Evolutionary conservation across 192 early-diverging fungal genomes (phyloP), one percentile per base, ranked within the genome.

Genomic region (Oehlia diaphana): DNA sequence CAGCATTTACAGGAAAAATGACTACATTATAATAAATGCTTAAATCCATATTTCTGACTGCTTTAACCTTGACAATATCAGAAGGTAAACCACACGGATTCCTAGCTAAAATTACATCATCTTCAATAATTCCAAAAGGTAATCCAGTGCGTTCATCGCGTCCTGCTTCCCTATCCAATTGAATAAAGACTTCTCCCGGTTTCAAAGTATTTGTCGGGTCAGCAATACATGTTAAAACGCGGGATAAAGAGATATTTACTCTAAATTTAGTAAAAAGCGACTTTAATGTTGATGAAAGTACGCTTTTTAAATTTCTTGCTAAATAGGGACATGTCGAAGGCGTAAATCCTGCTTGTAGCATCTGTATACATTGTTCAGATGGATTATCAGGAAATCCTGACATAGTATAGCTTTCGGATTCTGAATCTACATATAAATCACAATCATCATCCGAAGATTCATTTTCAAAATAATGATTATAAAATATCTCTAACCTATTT

Each of bases 341-440:
- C 2, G 73, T 82, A 69, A 85, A 85, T 4, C 84, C 84, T 39
- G 84, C 72, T 63, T 82, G 76, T 26, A 85, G 26, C 50, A 85
- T 72, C 21, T 82, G 74, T 3, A 85, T 50, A 8, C 71, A 49
- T 4, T 26, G 39, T 67, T 85, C 84, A 47, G 77, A 44, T 9
- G 67, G 44, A 39, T 10, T 47, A 9, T 64, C 58, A 7, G 84
- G 84, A 2, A 66, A 63, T 0, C 82, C 84, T 19, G 84, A 84
- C 39, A 79, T 58, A 5, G 53, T 14, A 73, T 63, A 37, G 26
- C 19, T 26, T 13, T 47, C 42, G 0, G 8, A 73, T 23, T 8
- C 58, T 31, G 19, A 61, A 44, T 73, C 42, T 12, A 47, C 6
- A 12, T 16, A 58, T 21, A 19, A 21, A 6, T 58, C 53, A 21